Base-by-base conservation (phyloP, 164 flowering plant genomes). In the Stephania cephalantha region DNA sequence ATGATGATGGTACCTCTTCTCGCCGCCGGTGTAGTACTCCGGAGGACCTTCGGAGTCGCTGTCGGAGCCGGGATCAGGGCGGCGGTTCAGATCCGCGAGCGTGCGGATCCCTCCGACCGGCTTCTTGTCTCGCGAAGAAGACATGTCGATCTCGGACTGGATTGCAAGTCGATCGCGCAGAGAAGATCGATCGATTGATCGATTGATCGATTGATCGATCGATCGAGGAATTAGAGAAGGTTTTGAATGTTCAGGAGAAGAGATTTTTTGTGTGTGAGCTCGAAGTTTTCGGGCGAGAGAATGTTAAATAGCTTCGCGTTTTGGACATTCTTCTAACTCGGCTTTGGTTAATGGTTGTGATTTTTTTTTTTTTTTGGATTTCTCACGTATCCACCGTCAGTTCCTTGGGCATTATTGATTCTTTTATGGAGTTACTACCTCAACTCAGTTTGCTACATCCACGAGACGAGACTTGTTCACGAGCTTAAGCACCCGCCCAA, bases 1-100 rank as follows among this genome's bases (percentile, higher is more conserved):
- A 1, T 35, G 42, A 35, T 35, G 1, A 1, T 35, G 7, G 22
- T 58, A 92, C 98, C 98, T 94, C 76, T 92, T 94, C 77, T 94
- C 90, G 1, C 98, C 98, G 18, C 98, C 98, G 46, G 98, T 90
- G 76, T 91, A 94, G 78, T 91, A 92, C 85, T 94, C 98, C 58
- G 85, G 93, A 45, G 96, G 95, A 0, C 78, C 88, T 79, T 94
- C 97, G 50, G 88, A 82, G 76, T 94, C 95, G 81, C 87, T 86
- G 76, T 87, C 97, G 75, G 98, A 88, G 53, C 85, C 93, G 22
- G 81, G 81, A 30, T 80, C 89, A 1, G 92, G 76, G 0, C 75
- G 84, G 9, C 93, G 86, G 71, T 89, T 90, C 84, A 94, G 79
- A 85, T 94, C 98, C 66, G 97, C 82, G 22, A 94, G 90, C 2